Conservation (phyloP, 148 eudicot genomes). For the Spergularia bocconei region DNA sequence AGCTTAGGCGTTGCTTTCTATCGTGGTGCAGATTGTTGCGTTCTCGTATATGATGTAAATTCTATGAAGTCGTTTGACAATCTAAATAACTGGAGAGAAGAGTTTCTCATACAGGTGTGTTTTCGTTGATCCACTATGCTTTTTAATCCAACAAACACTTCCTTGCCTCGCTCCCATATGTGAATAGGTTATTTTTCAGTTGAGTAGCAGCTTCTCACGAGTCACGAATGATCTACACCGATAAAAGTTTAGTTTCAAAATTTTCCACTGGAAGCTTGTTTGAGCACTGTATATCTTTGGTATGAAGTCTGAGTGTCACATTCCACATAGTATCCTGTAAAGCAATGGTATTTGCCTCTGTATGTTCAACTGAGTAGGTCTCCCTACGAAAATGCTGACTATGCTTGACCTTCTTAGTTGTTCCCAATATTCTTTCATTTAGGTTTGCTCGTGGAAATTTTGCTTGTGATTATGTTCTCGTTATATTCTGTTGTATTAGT, state of each 20-base stretch:
- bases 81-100: constrained; percentile 92
- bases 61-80: constrained; percentile 87
- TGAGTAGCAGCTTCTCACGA: background rate
- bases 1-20: constrained; percentile 96
- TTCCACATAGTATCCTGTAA: background rate
- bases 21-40: constrained; percentile 98
- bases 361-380: no score
- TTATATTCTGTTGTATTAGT: background rate
- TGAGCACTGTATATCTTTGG: background rate
- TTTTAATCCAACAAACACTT: background rate
- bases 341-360: no score
- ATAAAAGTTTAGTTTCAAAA: background rate
- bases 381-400: no score
- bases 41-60: constrained; percentile 92
- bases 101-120: constrained; percentile 83
- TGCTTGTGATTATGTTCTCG: background rate
- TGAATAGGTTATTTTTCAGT: background rate
- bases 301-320: background rate
- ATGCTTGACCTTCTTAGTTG: no score
- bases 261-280: background rate
- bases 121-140: background rate
- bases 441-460: no score
- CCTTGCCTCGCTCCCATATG: background rate
- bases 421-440: no score
- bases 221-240: background rate